Conservation (phyloP, 2,329 filamentous ascomycete genomes). For the Beauveria caledonica region DNA sequence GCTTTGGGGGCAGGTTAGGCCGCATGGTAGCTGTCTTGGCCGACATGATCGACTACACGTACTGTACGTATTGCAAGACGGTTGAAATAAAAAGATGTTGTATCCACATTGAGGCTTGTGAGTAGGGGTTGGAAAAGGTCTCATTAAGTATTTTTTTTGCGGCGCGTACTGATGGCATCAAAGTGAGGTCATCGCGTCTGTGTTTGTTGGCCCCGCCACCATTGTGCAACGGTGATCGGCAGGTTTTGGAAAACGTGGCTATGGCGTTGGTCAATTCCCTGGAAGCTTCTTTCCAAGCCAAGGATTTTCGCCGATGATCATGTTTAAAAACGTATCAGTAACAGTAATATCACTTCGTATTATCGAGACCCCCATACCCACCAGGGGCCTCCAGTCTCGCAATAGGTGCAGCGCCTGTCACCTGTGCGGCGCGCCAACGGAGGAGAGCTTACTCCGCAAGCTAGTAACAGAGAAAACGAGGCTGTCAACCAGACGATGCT, state of each 20-base stretch:
- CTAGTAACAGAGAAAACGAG: too few species aligned
- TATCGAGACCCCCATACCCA: too few species aligned
- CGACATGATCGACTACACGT: background rate
- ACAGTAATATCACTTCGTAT: too few species aligned
- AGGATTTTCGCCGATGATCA: background rate
- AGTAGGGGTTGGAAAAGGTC: too few species aligned
- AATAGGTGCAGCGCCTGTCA: too few species aligned
- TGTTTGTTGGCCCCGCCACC: background rate
- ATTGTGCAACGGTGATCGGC: constrained; percentile 1
- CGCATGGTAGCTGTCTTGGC: background rate
- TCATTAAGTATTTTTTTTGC: background rate
- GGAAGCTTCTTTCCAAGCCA: background rate
- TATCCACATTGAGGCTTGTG: too few species aligned
- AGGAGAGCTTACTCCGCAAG: background rate
- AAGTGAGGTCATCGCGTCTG: constrained; percentile 8
- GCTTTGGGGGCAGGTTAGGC: background rate
- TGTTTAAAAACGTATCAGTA: background rate
- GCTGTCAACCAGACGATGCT: background rate
- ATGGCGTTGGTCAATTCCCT: background rate
- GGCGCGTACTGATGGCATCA: constrained; percentile 1
- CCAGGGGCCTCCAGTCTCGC: too few species aligned
- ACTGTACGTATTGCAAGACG: background rate
- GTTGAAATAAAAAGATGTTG: background rate
- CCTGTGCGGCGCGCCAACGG: background rate
- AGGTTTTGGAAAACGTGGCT: background rate